Evolutionary conservation across 2,329 filamentous ascomycete species (phyloP), one percentile per base, ranked within the genome.

Genomic region (Colletotrichum sp.): DNA sequence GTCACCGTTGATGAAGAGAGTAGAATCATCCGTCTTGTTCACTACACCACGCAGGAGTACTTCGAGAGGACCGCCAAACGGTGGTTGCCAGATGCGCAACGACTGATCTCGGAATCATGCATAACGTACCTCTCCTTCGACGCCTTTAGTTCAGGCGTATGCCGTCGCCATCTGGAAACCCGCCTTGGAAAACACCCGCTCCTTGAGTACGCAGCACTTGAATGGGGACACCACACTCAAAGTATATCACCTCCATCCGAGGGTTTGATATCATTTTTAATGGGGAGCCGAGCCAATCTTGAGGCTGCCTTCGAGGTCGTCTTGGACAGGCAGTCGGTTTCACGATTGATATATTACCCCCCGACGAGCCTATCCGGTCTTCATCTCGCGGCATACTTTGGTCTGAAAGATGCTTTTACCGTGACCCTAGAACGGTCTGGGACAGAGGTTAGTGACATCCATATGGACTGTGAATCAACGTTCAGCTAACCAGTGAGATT

Each of bases 11-110:
- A 89, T 44, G 72, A 84, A 60, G 77, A 85, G 59, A 88, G 81
- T 64, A 64, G 80, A 21, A 80, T 85, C 30, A 80, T 89, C 13
- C 82, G 86, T 5, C 76, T 89, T 0, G 85, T 88, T 5, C 87
- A 90, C 76, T 86, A 87, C 70, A 89, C 88, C 0, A 82, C 87
- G 2, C 85, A 88, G 59, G 83, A 88, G 52, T 90, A 87, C 77
- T 84, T 89, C 57, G 80, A 85, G 21, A 64, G 75, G 15, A 84
- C 77, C 1, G 62, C 72, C 13, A 44, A 9, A 0, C 26, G 62
- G 6, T 85, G 82, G 80, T 83, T 88, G 68, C 81, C 80, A 1
- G 28, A 80, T 39, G 81, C 81, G 0, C 72, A 86, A 10, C 15
- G 3, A 0, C 26, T 82, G 5, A 81, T 88, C 12, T 68, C 80